Conservation (phyloP, 208 protist genomes). For the Wallacemonas rigidus region DNA sequence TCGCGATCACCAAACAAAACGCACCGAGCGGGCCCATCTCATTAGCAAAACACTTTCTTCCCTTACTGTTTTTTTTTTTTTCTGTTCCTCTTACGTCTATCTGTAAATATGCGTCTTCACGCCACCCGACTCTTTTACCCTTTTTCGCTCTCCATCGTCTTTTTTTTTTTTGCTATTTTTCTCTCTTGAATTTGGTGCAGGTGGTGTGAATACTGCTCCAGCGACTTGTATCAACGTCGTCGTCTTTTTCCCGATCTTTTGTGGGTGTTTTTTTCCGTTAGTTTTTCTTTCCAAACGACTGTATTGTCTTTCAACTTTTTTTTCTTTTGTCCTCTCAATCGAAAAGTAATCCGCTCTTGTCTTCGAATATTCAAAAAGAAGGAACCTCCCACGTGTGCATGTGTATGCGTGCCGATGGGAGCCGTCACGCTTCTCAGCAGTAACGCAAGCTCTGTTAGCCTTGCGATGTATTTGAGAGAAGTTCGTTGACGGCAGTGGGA, state of each 20-base stretch:
- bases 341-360: constrained; percentile 4
- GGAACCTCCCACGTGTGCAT: no score
- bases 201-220: no score
- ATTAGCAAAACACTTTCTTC: no score
- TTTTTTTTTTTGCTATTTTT: constrained; percentile 13
- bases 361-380: not conserved
- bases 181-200: not conserved
- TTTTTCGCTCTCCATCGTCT: not conserved
- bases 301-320: constrained; percentile 13
- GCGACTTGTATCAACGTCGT: no score
- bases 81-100: no score
- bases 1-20: not conserved
- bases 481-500: no score
- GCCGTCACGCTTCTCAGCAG: no score
- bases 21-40: not conserved
- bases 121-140: constrained; percentile 4
- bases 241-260: no score
- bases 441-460: no score
- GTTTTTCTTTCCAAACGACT: constrained; percentile 6
- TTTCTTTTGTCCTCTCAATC: not conserved
- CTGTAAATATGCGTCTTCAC: no score
- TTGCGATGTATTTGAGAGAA: no score
- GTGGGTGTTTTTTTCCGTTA: not conserved
- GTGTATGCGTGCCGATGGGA: no score
- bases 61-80: constrained; percentile 22